phyloP scores from a whole-genome alignment of 2,329 filamentous ascomycete genomes.

The Epichloe hybrida region DNA sequence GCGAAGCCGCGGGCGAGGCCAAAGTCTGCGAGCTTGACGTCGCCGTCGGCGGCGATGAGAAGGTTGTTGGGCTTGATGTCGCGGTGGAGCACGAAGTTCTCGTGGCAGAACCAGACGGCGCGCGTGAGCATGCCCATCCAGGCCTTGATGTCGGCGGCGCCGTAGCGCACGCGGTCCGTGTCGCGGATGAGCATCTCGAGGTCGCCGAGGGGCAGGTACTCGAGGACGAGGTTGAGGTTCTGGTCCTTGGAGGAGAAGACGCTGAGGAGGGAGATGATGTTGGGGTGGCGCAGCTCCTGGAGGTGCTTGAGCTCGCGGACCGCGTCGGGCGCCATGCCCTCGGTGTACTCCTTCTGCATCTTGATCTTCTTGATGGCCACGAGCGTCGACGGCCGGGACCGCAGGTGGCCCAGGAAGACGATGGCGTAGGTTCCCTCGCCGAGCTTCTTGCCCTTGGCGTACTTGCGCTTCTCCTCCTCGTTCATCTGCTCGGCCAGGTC shows the following conservation, averaged over 20 bases:
- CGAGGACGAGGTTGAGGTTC: slow-evolving; percentile 89
- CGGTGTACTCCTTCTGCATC: slow-evolving; percentile 69
- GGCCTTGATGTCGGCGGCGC: slow-evolving; percentile 81
- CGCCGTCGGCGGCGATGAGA: slow-evolving; percentile 82
- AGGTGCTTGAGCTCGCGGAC: slow-evolving; percentile 93
- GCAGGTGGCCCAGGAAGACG: slow-evolving; percentile 79
- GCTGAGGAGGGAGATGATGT: slow-evolving; percentile 84
- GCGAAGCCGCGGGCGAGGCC: slow-evolving; percentile 82
- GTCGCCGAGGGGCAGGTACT: slow-evolving; percentile 87
- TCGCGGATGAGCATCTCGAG: slow-evolving; percentile 91
- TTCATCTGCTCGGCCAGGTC: slow-evolving; percentile 72
- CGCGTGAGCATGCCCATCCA: slow-evolving; percentile 98
- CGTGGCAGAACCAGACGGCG: slow-evolving; percentile 92
- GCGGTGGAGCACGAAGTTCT: slow-evolving; percentile 84
- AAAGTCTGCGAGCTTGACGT: slow-evolving; percentile 95
- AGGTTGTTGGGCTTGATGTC: slow-evolving; percentile 99
- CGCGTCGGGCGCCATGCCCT: slow-evolving; percentile 87
- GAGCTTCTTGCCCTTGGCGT: slow-evolving; percentile 83
- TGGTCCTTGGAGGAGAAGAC: slow-evolving; percentile 95
- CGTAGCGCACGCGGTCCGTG: slow-evolving; percentile 63
- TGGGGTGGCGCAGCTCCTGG: slow-evolving; percentile 85
- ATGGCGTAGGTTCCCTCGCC: slow-evolving; percentile 96
- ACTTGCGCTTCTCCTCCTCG: slow-evolving; percentile 72
- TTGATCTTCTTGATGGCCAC: slow-evolving; percentile 95
- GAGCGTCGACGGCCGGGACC: slow-evolving; percentile 53